Evolutionary conservation across 2,329 filamentous ascomycete species (phyloP).

Genomic region (Penicillium sp.): DNA sequence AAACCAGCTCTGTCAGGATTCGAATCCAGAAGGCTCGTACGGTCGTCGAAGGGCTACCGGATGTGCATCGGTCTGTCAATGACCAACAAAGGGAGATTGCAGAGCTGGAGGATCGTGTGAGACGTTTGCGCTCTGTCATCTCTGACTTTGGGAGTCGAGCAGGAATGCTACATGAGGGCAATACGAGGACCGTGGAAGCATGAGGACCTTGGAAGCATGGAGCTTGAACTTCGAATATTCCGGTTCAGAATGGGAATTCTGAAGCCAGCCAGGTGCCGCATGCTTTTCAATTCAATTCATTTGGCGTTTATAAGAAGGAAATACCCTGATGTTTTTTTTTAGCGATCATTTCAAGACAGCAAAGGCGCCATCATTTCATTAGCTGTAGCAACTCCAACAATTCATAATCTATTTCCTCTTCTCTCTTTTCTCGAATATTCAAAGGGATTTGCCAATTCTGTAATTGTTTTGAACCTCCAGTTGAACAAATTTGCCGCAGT

Average conservation of each 20-base stretch:
- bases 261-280: background rate
- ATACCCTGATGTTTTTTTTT: constrained; percentile 9
- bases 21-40: constrained; percentile 75
- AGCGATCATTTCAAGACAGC: background rate
- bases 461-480: background rate
- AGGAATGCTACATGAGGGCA: constrained; percentile 3
- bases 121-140: constrained; percentile 41
- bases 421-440: background rate
- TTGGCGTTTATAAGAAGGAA: constrained; percentile 7
- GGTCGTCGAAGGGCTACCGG: constrained; percentile 45
- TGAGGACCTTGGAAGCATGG: background rate
- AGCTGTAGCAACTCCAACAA: background rate
- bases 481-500: background rate
- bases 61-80: constrained; percentile 44
- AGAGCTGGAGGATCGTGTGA: constrained; percentile 43
- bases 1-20: constrained; percentile 76
- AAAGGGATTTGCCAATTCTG: background rate
- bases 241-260: background rate
- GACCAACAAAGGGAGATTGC: constrained; percentile 48
- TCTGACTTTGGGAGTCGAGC: constrained; percentile 43
- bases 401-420: background rate
- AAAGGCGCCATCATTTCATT: background rate
- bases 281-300: background rate
- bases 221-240: background rate
- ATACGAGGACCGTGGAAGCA: background rate